Conservation (phyloP, 2,329 filamentous ascomycete species). For the Simplicillium sp. region DNA sequence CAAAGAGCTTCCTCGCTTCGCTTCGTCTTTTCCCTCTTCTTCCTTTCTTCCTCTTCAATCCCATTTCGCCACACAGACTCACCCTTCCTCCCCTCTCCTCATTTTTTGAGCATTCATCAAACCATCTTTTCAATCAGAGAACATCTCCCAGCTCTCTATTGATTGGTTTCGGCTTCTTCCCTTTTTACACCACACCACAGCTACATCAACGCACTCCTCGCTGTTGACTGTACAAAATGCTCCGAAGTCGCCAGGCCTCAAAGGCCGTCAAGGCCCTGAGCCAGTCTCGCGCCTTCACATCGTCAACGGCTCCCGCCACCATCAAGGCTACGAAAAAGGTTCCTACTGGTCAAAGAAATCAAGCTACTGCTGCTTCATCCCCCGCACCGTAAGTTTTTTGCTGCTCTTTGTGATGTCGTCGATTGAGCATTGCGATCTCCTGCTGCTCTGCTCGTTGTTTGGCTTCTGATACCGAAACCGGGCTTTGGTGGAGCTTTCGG, state of each 20-base stretch:
- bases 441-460: constrained; percentile 6
- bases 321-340: constrained; percentile 28
- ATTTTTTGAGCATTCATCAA: background rate
- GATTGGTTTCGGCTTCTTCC: background rate
- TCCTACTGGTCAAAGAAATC: constrained; percentile 32
- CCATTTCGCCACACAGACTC: background rate
- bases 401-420: constrained; percentile 6
- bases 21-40: background rate
- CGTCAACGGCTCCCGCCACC: constrained; percentile 25
- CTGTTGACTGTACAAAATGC: constrained; percentile 26
- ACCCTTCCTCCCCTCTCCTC: background rate
- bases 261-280: constrained; percentile 35
- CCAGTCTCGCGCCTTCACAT: constrained; percentile 29
- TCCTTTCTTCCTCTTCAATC: background rate
- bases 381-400: constrained; percentile 41
- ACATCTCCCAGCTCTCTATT: background rate
- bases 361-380: constrained; percentile 33
- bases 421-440: too few species aligned
- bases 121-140: too few species aligned
- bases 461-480: background rate
- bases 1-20: too few species aligned
- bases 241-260: constrained; percentile 36
- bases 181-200: background rate
- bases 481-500: background rate
- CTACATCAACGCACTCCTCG: background rate